Conservation (phyloP, 2,329 filamentous ascomycete species). For the Shiraia bambusicola region DNA sequence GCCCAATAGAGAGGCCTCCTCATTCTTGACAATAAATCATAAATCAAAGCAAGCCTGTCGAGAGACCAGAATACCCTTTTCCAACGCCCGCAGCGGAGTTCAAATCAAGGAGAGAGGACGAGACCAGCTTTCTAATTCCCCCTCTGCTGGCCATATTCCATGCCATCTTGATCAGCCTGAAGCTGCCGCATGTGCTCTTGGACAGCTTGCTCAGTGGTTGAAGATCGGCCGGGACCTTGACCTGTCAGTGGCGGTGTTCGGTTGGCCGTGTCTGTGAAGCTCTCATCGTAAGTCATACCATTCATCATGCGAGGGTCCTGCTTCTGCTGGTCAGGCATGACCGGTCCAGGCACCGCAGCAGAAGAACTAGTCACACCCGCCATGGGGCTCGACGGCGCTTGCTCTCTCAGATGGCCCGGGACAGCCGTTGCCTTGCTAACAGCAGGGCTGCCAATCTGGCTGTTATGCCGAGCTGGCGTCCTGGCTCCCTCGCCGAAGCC, state of each 20-base stretch:
- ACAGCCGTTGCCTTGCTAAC: constrained; percentile 52
- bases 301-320: constrained; percentile 49
- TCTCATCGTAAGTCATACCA: constrained; percentile 49
- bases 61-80: neutral
- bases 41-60: too few species aligned
- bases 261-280: constrained; percentile 45
- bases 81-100: constrained; percentile 11
- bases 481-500: constrained; percentile 87
- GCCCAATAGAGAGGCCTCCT: too few species aligned
- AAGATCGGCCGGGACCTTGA: constrained; percentile 41
- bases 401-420: constrained; percentile 38
- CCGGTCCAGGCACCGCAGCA: constrained; percentile 33
- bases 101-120: constrained; percentile 1
- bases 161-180: constrained; percentile 24
- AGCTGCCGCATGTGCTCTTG: constrained; percentile 51
- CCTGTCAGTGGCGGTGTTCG: constrained; percentile 34
- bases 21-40: too few species aligned
- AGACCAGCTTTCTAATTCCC: constrained; percentile 15
- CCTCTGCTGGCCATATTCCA: constrained; percentile 26
- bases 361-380: constrained; percentile 31
- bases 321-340: constrained; percentile 38
- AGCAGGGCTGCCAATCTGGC: constrained; percentile 78
- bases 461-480: constrained; percentile 54
- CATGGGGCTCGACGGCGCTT: constrained; percentile 34
- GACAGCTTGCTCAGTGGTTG: constrained; percentile 66